Conservation (phyloP, 148 eudicot genomes). For the Arbutus unedo region DNA sequence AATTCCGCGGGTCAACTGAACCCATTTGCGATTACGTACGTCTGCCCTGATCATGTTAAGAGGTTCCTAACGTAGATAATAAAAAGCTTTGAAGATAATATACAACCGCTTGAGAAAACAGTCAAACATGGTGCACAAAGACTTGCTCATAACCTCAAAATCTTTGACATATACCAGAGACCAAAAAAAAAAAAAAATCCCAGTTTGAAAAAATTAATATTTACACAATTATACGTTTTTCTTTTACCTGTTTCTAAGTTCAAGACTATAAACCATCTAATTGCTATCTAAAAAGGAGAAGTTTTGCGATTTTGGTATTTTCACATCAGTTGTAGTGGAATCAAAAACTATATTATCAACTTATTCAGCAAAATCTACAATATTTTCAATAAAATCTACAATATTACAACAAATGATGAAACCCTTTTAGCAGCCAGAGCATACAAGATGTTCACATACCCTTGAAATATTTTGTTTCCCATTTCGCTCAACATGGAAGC, state of each 20-base stretch:
- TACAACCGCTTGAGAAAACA: neutral
- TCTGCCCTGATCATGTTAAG: neutral
- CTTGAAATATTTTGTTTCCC: too few species aligned
- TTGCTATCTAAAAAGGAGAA: neutral
- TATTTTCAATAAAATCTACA: neutral
- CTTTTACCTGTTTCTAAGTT: neutral
- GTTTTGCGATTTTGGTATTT: neutral
- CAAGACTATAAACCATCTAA: neutral
- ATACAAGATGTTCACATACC: neutral
- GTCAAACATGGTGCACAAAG: too few species aligned
- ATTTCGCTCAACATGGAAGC: too few species aligned
- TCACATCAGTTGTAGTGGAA: too few species aligned
- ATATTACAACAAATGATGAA: neutral
- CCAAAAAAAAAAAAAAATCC: neutral
- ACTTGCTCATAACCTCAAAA: neutral
- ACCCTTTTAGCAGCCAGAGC: neutral
- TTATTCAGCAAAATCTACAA: neutral
- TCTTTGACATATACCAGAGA: neutral
- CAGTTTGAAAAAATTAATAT: neutral
- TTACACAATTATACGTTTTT: neutral
- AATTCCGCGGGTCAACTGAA: too few species aligned
- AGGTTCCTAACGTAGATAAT: neutral
- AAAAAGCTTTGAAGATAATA: neutral
- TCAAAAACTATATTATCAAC: neutral
- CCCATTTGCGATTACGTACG: too few species aligned